Evolutionary conservation across 2,329 filamentous ascomycete genomes (phyloP), one percentile per base, ranked within the genome.

Genomic region (Aureobasidium sp.): DNA sequence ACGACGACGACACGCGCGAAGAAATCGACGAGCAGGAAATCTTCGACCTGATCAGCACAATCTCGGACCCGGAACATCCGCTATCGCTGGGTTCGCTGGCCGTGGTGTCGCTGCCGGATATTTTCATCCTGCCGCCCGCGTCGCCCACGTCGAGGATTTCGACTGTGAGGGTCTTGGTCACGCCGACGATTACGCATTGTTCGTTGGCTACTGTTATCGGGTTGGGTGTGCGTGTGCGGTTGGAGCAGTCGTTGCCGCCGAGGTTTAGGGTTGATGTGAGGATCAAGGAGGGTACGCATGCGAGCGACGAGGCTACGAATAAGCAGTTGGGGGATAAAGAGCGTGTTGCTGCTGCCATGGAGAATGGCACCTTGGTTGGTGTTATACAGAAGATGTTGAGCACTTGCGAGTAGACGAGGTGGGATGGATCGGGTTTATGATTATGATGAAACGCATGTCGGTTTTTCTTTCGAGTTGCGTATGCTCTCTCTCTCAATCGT

Each of bases 241-340:
- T 99, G 25, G 92, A 97, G 76, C 88, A 95, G 73, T 88, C 89
- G 11, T 79, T 99, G 61, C 94, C 94, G 3, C 89, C 94, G 35
- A 89, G 93, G 69, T 99, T 94, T 73, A 84, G 94, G 38, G 83
- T 97, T 54, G 92, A 97, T 73, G 90, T 97, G 47, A 84, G 87
- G 67, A 95, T 96, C 74, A 96, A 97, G 74, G 88, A 95, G 74
- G 93, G 92, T 64, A 94, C 91, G n/a, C 94, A 97, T 73, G 90
- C 85, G 65, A 95, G 95, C 63, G 93, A 90, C 47, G 91, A 96
- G 64, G 91, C 96, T 72, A 91, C 96, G 57, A 96, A 95, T 77
- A 96, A 96, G 79, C 94, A 99, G 75, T 78, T 99, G 45, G 89
- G 86, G 35, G 94, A 99, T 76, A 99, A 97, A 79, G 94, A 99